Conservation (phyloP, 768 basidiomycete genomes). For the Mycena venus region DNA sequence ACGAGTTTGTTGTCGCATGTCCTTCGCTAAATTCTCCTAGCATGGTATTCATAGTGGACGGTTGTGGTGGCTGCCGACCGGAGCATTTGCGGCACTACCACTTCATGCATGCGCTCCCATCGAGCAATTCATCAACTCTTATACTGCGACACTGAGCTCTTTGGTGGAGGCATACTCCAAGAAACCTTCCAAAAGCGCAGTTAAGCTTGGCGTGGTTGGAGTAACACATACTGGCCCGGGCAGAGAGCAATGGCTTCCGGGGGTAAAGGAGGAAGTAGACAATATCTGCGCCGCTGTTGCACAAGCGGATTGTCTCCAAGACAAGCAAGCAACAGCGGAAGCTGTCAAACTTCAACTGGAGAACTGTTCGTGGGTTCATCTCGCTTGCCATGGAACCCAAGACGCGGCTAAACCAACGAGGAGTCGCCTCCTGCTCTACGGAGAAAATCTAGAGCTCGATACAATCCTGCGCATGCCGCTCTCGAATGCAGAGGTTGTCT, state of each 20-base stretch:
- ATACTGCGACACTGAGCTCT: slow-evolving; percentile 1
- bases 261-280: background rate
- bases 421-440: background rate
- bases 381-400: background rate
- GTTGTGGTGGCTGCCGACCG: slow-evolving; percentile 7
- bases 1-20: background rate
- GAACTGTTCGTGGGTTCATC: background rate
- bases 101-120: slow-evolving; percentile 7
- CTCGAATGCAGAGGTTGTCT: slow-evolving; percentile 49
- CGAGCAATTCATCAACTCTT: background rate
- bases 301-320: background rate
- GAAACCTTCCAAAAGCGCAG: background rate
- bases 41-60: background rate
- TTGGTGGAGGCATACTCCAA: background rate
- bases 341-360: background rate
- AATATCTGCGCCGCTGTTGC: background rate
- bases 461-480: slow-evolving; percentile 24
- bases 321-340: background rate
- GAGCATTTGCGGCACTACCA: background rate
- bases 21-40: background rate
- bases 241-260: background rate
- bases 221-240: background rate
- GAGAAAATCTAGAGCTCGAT: background rate
- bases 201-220: slow-evolving; percentile 5
- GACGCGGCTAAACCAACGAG: background rate